Base-by-base conservation (phyloP, 2,329 filamentous ascomycete species). In the Aureobasidium subglaciale region DNA sequence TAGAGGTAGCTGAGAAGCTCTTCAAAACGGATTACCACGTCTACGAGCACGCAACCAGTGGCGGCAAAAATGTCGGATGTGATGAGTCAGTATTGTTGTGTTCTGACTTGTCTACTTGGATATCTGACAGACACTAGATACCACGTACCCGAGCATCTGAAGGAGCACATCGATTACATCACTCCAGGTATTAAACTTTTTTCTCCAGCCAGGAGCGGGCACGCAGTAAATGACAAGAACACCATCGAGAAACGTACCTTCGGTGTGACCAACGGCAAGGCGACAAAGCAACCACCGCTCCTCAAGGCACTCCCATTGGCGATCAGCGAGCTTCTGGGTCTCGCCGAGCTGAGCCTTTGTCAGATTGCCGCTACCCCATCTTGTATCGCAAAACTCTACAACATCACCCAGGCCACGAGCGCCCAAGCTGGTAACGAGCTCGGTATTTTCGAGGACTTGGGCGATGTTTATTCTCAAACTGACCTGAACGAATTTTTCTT, bases 131-230 rank as follows among this genome's bases (percentile, higher is more conserved):
- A 34, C 16, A 11, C 29, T 15, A 58, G 49, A 60, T 80, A 80
- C 63, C 76, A 78, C 57, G 66, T 82, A 5, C 79, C 79, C 1
- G 68, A 69, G 25, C 63, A 73, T 37, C 60, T 82, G 13, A 70
- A 70, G 40, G 60, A 70, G 10, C 76, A 81, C 56, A 70, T 82
- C 50, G 79, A 82, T 66, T 82, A 81, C 63, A 74, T 83, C 34
- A 81, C 75, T 1, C 79, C 79, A 0, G 78, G 78, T 15, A 74
- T 80, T 59, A 78, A 77, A 59, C 70, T 82, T 18, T 57, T 59
- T 20, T 61, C 58, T n/a, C 59, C 58, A 20, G 35, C 24, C 30
- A 41, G 54, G 56, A 37, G 58, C 11, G 11, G n/a, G n/a, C 48
- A 64, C 42, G 58, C 55, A 37, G 20, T 42, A 46, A 50, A 50